Percentiles rank a stretch among this genome's conserved stretches.
Evolutionary conservation across 805 yeast genomes (phyloP).

Genomic region (Yamadazyma ubonensis): DNA sequence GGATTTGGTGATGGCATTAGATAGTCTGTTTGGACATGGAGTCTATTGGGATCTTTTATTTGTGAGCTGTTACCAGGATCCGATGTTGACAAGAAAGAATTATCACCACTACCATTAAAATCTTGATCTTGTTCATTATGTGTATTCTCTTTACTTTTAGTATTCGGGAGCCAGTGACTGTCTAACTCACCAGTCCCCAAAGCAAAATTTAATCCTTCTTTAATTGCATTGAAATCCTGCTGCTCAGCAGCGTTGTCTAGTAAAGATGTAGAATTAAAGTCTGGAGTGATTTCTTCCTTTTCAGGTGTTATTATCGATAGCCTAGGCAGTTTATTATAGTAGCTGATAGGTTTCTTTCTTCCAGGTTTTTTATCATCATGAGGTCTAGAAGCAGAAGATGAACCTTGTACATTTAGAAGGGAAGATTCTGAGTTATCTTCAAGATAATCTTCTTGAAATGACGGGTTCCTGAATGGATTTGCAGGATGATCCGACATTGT

Average conservation of each 20-base stretch:
- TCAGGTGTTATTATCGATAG: not conserved
- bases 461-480: conserved; percentile 4
- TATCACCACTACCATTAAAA: not conserved
- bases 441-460: not conserved
- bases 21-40: not conserved
- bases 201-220: conserved; percentile 34
- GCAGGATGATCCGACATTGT: conserved; percentile 3
- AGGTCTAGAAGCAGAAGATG: not conserved
- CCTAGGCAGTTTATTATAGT: not conserved
- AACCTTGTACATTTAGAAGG: conserved; percentile 4
- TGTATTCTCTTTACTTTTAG: not conserved
- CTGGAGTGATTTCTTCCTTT: not conserved
- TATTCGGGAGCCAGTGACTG: conserved; percentile 32
- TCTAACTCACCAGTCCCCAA: conserved; percentile 26
- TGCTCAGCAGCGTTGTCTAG: conserved; percentile 25
- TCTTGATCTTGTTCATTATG: not conserved
- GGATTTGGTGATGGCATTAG: conserved; percentile 8
- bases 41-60: not conserved
- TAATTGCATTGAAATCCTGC: conserved; percentile 31
- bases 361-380: not conserved
- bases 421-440: conserved; percentile 1
- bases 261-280: conserved; percentile 16
- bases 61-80: not conserved
- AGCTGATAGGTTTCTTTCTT: not conserved
- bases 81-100: not conserved